Evolutionary conservation across 306 rosid genomes (phyloP).

Genomic region (barrel medic (Medicago truncatula)): MtrunA17r5.0-ANR NC_053049.1:1881501-1882000

Average conservation of each 20-base stretch:
- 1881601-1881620: neutral
- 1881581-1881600: no score
- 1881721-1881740: no score
- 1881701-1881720: no score
- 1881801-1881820: neutral
- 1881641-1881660: neutral
- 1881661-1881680: neutral
- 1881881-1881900: constrained; percentile 18
- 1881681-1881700: neutral
- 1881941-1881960: constrained; percentile 52
- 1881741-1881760: no score
- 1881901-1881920: neutral
- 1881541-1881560: neutral
- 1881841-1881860: neutral
- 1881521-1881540: neutral
- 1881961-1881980: constrained; percentile 61
- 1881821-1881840: neutral
- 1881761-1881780: no score
- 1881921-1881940: constrained; percentile 38
- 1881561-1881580: neutral
- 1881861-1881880: neutral
- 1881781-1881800: neutral
- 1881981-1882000: constrained; percentile 68
- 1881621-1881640: neutral
- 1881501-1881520: no score